These are phyloP conservation scores for Hanseniaspora hatyaiensis DNA, from an alignment of 805 yeast species.

Conservation along the genomic window DNA sequence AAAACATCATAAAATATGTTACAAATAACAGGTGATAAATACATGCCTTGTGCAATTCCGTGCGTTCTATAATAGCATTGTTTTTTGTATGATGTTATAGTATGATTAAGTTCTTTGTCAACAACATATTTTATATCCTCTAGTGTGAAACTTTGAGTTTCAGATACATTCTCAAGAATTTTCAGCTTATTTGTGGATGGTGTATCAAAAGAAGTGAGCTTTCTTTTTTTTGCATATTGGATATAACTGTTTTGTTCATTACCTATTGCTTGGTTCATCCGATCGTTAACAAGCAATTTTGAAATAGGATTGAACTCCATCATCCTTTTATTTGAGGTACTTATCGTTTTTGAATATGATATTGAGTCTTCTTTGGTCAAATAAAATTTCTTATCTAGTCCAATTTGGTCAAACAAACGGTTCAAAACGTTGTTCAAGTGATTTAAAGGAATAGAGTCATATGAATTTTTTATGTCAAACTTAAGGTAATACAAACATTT, in stretches of 20 bases:
- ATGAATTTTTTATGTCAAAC: conserved; percentile 68
- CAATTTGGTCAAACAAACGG: conserved; percentile 24
- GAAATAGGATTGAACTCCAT: not conserved
- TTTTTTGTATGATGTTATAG: conserved; percentile 35
- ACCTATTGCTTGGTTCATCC: not conserved
- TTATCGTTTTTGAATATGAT: not conserved
- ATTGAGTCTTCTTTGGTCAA: conserved; percentile 2
- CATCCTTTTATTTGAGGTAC: conserved; percentile 2
- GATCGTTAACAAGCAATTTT: not conserved
- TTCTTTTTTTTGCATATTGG: not conserved
- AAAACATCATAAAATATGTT: conserved; percentile 59
- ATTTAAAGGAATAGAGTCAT: conserved; percentile 52
- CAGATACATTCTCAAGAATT: not conserved
- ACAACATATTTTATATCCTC: conserved; percentile 38
- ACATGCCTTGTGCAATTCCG: conserved; percentile 81
- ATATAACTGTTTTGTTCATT: conserved; percentile 3
- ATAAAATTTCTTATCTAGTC: conserved; percentile 9
- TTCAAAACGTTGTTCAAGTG: conserved; percentile 32
- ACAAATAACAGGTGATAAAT: conserved; percentile 62
- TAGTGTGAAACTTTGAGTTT: conserved; percentile 27
- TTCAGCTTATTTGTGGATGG: not conserved
- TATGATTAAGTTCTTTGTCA: conserved; percentile 41
- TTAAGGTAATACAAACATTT: conserved; percentile 45
- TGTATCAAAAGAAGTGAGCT: not conserved
- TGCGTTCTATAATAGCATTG: conserved; percentile 37